These are phyloP conservation scores for Mercurialis annua DNA, from an alignment of 345 rosid genomes.

Conservation along the genomic window DNA sequence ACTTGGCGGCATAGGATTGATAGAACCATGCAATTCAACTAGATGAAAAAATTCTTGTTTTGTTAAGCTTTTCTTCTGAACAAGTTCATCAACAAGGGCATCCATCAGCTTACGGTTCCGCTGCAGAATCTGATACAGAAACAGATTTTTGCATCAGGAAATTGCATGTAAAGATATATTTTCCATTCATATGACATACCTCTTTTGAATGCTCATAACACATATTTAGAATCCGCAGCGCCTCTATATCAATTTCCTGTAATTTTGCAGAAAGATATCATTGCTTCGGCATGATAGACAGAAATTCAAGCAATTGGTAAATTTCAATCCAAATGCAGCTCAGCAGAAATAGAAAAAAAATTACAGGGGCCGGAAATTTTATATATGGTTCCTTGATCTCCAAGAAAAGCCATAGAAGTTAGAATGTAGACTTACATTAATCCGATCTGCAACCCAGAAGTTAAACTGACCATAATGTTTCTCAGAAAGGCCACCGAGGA, in stretches of 20 bases:
- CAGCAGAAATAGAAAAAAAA: neutral
- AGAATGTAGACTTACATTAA: slow-evolving; percentile 49
- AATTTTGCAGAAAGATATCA: slow-evolving; percentile 9
- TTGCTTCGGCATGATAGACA: neutral
- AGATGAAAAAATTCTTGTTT: slow-evolving; percentile 68
- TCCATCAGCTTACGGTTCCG: slow-evolving; percentile 62
- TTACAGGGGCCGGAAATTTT: neutral
- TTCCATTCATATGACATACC: slow-evolving; percentile 35
- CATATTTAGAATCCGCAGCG: slow-evolving; percentile 52
- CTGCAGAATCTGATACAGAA: slow-evolving; percentile 47
- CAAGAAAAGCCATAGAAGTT: neutral
- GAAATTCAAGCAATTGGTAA: neutral
- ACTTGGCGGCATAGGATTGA: slow-evolving; percentile 58
- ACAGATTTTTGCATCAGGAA: slow-evolving; percentile 8
- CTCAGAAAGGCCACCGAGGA: slow-evolving; percentile 87
- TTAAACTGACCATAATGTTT: slow-evolving; percentile 70
- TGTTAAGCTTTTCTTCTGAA: slow-evolving; percentile 63
- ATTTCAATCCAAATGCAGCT: neutral
- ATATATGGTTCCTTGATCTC: neutral
- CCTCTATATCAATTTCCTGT: slow-evolving; percentile 85
- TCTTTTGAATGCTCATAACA: slow-evolving; percentile 81
- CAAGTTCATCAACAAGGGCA: slow-evolving; percentile 63
- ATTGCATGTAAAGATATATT: neutral
- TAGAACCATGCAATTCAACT: slow-evolving; percentile 62
- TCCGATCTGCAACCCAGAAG: slow-evolving; percentile 81